Evolutionary conservation across 1,284 basidiomycete species (phyloP), one percentile per base, ranked within the genome.

Genomic region (Heterobasidion annosum): DNA sequence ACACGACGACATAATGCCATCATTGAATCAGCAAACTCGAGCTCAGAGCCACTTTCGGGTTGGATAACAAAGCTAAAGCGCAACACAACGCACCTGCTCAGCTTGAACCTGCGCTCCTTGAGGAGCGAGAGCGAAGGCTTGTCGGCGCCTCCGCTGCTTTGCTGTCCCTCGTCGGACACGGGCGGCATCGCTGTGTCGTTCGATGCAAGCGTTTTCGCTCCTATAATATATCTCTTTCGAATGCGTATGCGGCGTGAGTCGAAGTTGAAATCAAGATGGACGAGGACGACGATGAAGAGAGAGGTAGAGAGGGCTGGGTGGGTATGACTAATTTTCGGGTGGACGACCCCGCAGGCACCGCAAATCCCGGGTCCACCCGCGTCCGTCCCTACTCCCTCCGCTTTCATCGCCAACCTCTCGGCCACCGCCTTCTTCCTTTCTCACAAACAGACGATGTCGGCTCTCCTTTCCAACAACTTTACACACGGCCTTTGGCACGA

Each of bases 91-190:
- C 59, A 86, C 88, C 88, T 85, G 79, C 85, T 89, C 56, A 91
- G 70, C 73, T 91, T 91, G 74, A 91, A 91, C 54, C 88, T 76
- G 54, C 88, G 74, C 63, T 91, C 88, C 67, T 88, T 90, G 54
- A 86, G 73, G 13, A 85, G 63, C 12, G 69, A 67, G 34, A 62
- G 51, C 32, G 67, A 61, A 2, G 59, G 51, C 25, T 45, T 56
- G 35, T 59, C 54, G 1, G 25, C 10, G 32, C 16, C 9, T 13
- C 47, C 19, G 16, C 52, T 52, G 12, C 55, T 51, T 7, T 43
- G 40, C 25, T 47, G 45, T 16, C 18, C 16, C 18, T 47, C 45
- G 43, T 34, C 33, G n/a, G 35, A 19, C 13, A 52, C 35, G 15
- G 54, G 52, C 25, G 51, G 35, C 56, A 55, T 58, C n/a, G 33